These are phyloP conservation scores for Aquanectria penicillioides DNA, from an alignment of 2,329 filamentous ascomycete species.

Conservation along the genomic window DNA sequence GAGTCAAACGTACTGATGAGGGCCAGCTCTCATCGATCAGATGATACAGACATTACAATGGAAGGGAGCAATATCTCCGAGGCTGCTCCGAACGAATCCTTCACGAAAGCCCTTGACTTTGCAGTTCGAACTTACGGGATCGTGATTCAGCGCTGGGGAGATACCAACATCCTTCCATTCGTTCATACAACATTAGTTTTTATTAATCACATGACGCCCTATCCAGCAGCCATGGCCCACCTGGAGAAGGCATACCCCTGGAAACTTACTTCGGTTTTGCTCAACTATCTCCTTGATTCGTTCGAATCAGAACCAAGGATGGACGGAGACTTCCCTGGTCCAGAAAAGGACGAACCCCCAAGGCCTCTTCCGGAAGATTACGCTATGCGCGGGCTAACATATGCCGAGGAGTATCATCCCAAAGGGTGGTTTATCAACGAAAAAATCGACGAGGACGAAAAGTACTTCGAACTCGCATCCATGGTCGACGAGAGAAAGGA, in stretches of 20 bases:
- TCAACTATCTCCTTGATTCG: slow-evolving; percentile 49
- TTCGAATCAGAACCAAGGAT: slow-evolving; percentile 48
- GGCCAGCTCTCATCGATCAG: slow-evolving; percentile 44
- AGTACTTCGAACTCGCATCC: slow-evolving; percentile 69
- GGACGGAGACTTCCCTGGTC: slow-evolving; percentile 58
- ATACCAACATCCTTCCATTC: slow-evolving; percentile 69
- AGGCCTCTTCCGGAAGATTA: slow-evolving; percentile 76
- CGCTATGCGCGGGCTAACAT: slow-evolving; percentile 70
- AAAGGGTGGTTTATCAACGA: slow-evolving; percentile 66
- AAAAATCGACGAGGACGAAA: slow-evolving; percentile 74
- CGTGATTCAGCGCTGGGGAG: slow-evolving; percentile 62
- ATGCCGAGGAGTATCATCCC: slow-evolving; percentile 68
- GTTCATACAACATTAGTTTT: slow-evolving; percentile 72
- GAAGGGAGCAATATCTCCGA: slow-evolving; percentile 39
- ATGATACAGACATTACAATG: slow-evolving; percentile 40
- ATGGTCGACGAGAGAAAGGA: slow-evolving; percentile 67
- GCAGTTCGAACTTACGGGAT: slow-evolving; percentile 56
- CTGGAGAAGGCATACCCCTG: slow-evolving; percentile 63
- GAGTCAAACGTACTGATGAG: slow-evolving; percentile 59
- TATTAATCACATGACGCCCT: slow-evolving; percentile 56
- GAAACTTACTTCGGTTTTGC: slow-evolving; percentile 52
- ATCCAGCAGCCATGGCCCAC: slow-evolving; percentile 53
- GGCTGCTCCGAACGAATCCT: slow-evolving; percentile 36
- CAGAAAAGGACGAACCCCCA: slow-evolving; percentile 53
- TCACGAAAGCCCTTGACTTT: slow-evolving; percentile 52